Evolutionary conservation across 345 rosid genomes (phyloP), one percentile per base, ranked within the genome.

Genomic region (Acer campestre): DNA sequence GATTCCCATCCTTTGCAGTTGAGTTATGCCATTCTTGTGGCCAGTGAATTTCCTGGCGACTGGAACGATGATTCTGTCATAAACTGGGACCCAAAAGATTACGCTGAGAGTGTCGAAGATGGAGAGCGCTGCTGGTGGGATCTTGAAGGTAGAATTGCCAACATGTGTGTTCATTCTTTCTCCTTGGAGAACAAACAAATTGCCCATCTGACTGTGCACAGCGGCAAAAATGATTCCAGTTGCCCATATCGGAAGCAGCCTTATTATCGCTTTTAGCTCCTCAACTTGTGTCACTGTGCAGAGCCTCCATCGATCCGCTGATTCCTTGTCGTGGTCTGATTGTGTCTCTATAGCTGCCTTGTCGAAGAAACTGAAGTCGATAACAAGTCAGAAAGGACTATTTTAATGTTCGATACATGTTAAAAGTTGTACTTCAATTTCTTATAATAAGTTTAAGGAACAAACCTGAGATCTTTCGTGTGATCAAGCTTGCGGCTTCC

Each of bases 261-360:
- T 80, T 35, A 89, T 70, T 29, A 92, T 64, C 38, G 93, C 86
- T 74, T 92, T 92, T 10, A 92, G 90, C 86, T 92, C 93, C 80
- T 92, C 97, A 1, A 90, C 95, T 81, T 90, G 93, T 4, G 95
- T 89, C 66, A 88, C 93, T 11, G 91, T 86, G 84, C 95, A 91
- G 20, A 93, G 84, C 29, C 77, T 85, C 95, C 95, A 93, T 22
- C 73, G 25, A 63, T 84, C 64, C 44, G 25, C 59, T 68, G 80
- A 70, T 23, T 73, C 86, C 55, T 80, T 84, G 10, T 31, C 31
- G 2, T 74, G 73, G 42, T 87, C 92, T 38, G 71, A 73, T 63
- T 79, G 77, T 42, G 75, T 85, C 73, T 85, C 82, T 56, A 89
- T 91, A 13, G 95, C 91, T 68, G 97, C 92, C 82, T 88, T 92